Evolutionary conservation across 1,284 basidiomycete species (phyloP), one percentile per base, ranked within the genome.

Genomic region (Hemileia vastatrix): DNA sequence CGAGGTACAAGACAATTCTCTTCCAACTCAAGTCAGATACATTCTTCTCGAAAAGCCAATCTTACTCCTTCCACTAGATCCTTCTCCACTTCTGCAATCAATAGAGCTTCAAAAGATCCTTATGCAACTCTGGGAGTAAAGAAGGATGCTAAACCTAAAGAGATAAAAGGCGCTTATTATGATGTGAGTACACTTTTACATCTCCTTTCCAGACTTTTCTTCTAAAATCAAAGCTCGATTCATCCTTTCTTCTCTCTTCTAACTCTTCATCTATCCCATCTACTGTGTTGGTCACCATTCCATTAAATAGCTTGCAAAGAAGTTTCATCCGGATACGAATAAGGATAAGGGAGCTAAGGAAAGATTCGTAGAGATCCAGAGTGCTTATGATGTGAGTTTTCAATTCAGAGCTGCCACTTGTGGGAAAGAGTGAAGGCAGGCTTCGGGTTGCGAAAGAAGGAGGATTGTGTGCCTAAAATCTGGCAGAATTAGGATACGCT

Each of bases 161-260:
- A 75, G 32, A 75, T 75, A 64, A 75, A 75, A 57, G 55, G 62
- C 1, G 72, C 73, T 9, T 75, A 75, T 65, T 75, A 75, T 62
- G 67, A 66, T 19, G 58, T 61, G 40, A 55, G 58, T 59, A 1
- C 11, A 15, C 19, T 6, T 32, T 3, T n/a, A 6, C 11, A 21
- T 15, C 27, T 27, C 27, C 3, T 27, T 27, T 27, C 27, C 27
- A 27, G 27, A 27, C 27, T 40, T 40, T 40, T 40, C 36, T 40
- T 40, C 36, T 40, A 40, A 11, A 40, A 6, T 40, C 36, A 40
- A 3, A n/a, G 48, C 23, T 50, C 31, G 9, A 32, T 3, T 50
- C n/a, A 32, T 50, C 23, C 13, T 15, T 50, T 50, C n/a, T 23
- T 24, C 31, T 11, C 15, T 49, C 21, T 49, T 49, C 48, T 24